Base-by-base conservation (phyloP, 1,139 yeast species). In the Pichia inconspicua region DNA sequence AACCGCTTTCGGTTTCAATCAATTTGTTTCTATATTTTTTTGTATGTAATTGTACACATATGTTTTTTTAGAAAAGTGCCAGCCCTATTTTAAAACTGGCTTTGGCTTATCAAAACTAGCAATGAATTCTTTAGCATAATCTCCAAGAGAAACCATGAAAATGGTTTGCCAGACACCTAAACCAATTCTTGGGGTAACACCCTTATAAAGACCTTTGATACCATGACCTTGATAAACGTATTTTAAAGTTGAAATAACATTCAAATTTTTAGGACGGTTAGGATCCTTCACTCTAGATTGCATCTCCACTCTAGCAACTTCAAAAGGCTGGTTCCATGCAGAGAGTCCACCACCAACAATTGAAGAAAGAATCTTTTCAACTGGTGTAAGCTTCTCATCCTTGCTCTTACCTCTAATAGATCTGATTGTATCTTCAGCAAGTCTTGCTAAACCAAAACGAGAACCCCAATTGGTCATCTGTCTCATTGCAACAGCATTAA, bases 401-500 rank as follows among this genome's bases (percentile, higher is more conserved):
- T 77, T 75, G 7, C 40, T 12, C 27, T 71, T 67, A 68, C 86
- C 85, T 30, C 82, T 75, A 25, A 75, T 48, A 43, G 71, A 74
- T 63, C 88, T 81, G 61, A 92, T 88, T 10, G 71, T 74, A 58
- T 86, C 95, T 72, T 92, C 98, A 27, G 96, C 95, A 63, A 90
- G 76, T 65, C 98, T 80, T 17, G 96, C 78, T 44, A 92, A 75
- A 37, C 97, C 98, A 64, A 90, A 90, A 65, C 98, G 78, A 30
- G 97, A 88, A 47, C 98, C 98, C 98, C 98, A 92, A 70, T 92
- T 92, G 58, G 97, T 90, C 85, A 89, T 85, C 68, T 92, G 98
- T 71, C 98, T 84, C 59, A 92, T 85, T 32, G 98, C 97, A 53
- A 92, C 97, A n/a, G 98, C 98, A 64, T 92, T 92, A 53, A 92